Percentiles rank a stretch among this genome's conserved stretches.
Evolutionary conservation across 192 early-diverging fungal species (phyloP).

Genomic region (Linnemannia zychae): DNA sequence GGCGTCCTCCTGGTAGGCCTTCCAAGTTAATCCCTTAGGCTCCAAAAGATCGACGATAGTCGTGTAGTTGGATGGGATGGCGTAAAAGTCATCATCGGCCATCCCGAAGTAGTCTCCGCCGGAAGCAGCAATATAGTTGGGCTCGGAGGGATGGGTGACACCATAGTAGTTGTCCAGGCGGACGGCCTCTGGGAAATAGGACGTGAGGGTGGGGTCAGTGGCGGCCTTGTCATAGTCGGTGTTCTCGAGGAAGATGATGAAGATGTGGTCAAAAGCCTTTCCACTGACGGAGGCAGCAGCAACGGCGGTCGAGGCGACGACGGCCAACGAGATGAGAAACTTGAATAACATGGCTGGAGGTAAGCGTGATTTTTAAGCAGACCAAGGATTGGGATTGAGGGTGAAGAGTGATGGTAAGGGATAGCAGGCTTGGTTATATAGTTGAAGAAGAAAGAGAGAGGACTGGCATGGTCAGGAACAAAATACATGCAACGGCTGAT

Average conservation of each 20-base stretch:
- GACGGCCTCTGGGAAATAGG: slow-evolving; percentile 56
- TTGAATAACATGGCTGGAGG: slow-evolving; percentile 36
- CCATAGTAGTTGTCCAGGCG: slow-evolving; percentile 71
- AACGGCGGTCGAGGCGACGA: slow-evolving; percentile 22
- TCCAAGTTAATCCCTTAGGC: slow-evolving; percentile 70
- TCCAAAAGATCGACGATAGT: slow-evolving; percentile 71
- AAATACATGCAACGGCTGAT: not conserved
- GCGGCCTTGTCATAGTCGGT: slow-evolving; percentile 33
- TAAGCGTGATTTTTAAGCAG: not conserved
- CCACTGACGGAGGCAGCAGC: slow-evolving; percentile 24
- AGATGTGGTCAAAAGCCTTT: slow-evolving; percentile 47
- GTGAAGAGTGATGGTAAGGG: not conserved
- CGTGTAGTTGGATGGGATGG: slow-evolving; percentile 57
- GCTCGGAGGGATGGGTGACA: slow-evolving; percentile 76
- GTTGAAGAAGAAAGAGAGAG: not conserved
- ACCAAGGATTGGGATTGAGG: not conserved
- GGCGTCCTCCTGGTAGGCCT: slow-evolving; percentile 73
- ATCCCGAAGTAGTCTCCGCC: slow-evolving; percentile 67
- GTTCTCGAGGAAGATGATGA: slow-evolving; percentile 53
- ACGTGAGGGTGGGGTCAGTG: not conserved
- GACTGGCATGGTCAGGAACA: not conserved
- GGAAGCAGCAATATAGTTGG: slow-evolving; percentile 80
- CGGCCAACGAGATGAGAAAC: slow-evolving; percentile 30
- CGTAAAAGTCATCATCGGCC: slow-evolving; percentile 59
- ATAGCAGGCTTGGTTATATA: not conserved